phyloP scores from a whole-genome alignment of 805 yeast genomes.

The Wickerhamiella azyma region DNA sequence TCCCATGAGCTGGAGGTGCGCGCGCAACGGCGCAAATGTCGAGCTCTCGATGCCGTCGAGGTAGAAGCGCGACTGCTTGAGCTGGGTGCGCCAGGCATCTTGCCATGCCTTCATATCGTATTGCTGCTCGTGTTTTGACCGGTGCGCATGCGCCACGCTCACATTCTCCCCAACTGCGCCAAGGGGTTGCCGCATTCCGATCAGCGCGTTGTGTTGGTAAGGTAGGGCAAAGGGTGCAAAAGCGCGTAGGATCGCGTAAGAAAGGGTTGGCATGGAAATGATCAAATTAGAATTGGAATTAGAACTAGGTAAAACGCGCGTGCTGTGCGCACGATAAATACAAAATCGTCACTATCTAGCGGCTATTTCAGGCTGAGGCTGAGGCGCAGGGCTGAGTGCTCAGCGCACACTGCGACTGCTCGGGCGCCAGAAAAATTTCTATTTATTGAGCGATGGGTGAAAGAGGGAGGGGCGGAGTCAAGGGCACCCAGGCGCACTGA shows the following conservation, averaged over 20 bases:
- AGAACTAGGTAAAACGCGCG: too few species aligned
- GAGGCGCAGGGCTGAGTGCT: too few species aligned
- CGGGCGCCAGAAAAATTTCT: too few species aligned
- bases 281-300: too few species aligned
- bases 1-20: constrained; percentile 22
- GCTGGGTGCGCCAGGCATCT: constrained; percentile 46
- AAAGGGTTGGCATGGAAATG: background rate
- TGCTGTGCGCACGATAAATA: too few species aligned
- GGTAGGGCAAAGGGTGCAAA: background rate
- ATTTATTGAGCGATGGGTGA: too few species aligned
- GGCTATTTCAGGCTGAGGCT: too few species aligned
- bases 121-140: constrained; percentile 8
- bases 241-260: background rate
- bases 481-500: too few species aligned
- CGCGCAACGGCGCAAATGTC: constrained; percentile 19
- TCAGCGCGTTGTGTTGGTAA: background rate
- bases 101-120: constrained; percentile 35
- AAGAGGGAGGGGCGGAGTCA: too few species aligned
- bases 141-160: too few species aligned
- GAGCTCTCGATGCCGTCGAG: constrained; percentile 37
- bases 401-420: too few species aligned
- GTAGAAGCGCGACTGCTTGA: constrained; percentile 45
- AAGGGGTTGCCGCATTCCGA: constrained; percentile 11
- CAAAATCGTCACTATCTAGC: too few species aligned
- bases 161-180: constrained; percentile 8